Evolutionary conservation across 2,329 filamentous ascomycete genomes (phyloP).

Genomic region (Beauveria scarabaeidicola): DNA sequence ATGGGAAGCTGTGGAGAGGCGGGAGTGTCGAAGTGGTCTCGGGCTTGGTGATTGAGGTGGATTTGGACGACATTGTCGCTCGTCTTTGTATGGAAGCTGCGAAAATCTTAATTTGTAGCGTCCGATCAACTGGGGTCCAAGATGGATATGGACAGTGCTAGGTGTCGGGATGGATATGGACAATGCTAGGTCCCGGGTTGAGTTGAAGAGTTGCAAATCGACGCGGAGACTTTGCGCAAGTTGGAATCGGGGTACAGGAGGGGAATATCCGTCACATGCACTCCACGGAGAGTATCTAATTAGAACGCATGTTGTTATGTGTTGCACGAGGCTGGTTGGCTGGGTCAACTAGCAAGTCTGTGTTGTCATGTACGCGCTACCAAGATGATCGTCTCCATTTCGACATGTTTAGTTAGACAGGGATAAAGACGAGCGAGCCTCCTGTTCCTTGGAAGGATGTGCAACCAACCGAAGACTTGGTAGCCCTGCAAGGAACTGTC

Average conservation of each 20-base stretch:
- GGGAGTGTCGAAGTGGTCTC: background rate
- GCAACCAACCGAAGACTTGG: background rate
- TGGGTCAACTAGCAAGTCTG: background rate
- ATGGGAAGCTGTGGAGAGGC: constrained; percentile 6
- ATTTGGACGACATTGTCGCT: background rate
- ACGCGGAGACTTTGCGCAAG: background rate
- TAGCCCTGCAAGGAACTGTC: background rate
- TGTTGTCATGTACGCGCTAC: background rate
- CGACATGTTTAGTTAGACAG: background rate
- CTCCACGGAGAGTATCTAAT: background rate
- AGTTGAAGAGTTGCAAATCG: background rate
- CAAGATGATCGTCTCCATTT: constrained; percentile 3
- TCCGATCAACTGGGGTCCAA: background rate
- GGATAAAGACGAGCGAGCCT: background rate
- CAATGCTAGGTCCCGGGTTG: background rate
- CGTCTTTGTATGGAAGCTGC: background rate
- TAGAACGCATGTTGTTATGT: background rate
- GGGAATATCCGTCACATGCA: background rate
- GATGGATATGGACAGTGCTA: background rate
- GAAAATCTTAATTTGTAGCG: background rate
- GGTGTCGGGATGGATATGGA: background rate
- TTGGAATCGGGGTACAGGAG: background rate
- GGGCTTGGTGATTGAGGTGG: background rate
- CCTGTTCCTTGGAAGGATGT: background rate
- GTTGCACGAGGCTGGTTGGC: background rate